Conservation (phyloP, 352 stramenopile species). For the Blastocystis sp. region DNA sequence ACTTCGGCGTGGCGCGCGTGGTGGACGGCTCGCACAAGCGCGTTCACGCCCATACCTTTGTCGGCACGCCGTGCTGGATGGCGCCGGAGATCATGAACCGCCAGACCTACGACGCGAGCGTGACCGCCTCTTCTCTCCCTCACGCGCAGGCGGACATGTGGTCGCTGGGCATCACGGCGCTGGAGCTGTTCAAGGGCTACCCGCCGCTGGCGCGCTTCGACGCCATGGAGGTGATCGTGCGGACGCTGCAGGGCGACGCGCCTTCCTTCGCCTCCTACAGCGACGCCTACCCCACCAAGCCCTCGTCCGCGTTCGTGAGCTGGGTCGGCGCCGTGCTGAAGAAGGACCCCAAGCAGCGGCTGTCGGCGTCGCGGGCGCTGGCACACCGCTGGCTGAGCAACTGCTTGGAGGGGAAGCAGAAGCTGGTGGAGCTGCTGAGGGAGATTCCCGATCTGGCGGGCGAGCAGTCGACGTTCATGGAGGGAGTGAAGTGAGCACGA, state of each 20-base stretch:
- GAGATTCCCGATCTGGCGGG: constrained; percentile 13
- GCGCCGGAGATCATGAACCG: constrained; percentile 45
- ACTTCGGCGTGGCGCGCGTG: constrained; percentile 58
- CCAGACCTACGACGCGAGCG: neutral
- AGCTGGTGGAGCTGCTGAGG: constrained; percentile 3
- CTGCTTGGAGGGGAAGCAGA: neutral
- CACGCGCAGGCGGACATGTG: constrained; percentile 42
- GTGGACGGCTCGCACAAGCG: constrained; percentile 38
- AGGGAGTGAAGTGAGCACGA: neutral
- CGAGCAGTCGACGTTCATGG: neutral
- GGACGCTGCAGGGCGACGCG: constrained; percentile 8
- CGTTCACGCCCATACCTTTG: constrained; percentile 27
- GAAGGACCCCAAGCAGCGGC: constrained; percentile 11
- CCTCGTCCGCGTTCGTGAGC: constrained; percentile 11
- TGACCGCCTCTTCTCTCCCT: neutral
- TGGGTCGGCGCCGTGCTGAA: constrained; percentile 25
- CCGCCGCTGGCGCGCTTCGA: constrained; percentile 58
- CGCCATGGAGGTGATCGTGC: constrained; percentile 6
- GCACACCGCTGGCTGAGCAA: constrained; percentile 18
- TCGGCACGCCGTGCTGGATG: constrained; percentile 67
- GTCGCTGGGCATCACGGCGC: constrained; percentile 62
- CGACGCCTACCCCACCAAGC: neutral
- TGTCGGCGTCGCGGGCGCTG: neutral
- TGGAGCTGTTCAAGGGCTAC: constrained; percentile 49
- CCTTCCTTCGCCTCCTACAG: constrained; percentile 45